Conservation (phyloP, 2,329 filamentous ascomycete species). For the Zelopaecilomyces penicillatus region DNA sequence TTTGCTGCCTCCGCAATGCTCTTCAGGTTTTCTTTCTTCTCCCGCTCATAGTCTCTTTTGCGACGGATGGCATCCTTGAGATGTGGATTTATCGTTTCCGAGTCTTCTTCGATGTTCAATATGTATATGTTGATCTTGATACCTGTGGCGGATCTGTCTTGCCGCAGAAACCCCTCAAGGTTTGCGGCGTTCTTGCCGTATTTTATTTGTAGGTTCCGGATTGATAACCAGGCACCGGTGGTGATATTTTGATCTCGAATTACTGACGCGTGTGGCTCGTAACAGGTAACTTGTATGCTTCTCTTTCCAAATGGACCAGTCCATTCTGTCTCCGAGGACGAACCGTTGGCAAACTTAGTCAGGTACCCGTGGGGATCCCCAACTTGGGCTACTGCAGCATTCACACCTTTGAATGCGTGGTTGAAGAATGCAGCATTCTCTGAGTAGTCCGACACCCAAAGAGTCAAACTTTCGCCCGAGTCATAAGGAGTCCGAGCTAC, state of each 20-base stretch:
- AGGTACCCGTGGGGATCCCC: constrained; percentile 51
- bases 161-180: constrained; percentile 65
- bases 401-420: constrained; percentile 26
- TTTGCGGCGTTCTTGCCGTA: constrained; percentile 39
- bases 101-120: constrained; percentile 32
- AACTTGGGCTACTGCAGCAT: constrained; percentile 28
- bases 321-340: constrained; percentile 40
- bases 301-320: constrained; percentile 64
- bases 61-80: constrained; percentile 53
- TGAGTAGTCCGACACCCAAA: constrained; percentile 82
- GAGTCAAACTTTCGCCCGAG: constrained; percentile 37
- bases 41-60: constrained; percentile 54
- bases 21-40: constrained; percentile 32
- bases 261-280: constrained; percentile 54
- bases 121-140: constrained; percentile 50
- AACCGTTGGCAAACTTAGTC: constrained; percentile 15
- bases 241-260: constrained; percentile 45
- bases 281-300: constrained; percentile 64
- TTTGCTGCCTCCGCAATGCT: constrained; percentile 28
- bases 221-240: constrained; percentile 51
- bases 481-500: constrained; percentile 49
- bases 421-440: constrained; percentile 56
- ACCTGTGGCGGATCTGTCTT: constrained; percentile 38
- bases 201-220: constrained; percentile 69
- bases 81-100: constrained; percentile 35